Evolutionary conservation across 768 basidiomycete species (phyloP), one percentile per base, ranked within the genome.

Genomic region (Boletus subparvulus): DNA sequence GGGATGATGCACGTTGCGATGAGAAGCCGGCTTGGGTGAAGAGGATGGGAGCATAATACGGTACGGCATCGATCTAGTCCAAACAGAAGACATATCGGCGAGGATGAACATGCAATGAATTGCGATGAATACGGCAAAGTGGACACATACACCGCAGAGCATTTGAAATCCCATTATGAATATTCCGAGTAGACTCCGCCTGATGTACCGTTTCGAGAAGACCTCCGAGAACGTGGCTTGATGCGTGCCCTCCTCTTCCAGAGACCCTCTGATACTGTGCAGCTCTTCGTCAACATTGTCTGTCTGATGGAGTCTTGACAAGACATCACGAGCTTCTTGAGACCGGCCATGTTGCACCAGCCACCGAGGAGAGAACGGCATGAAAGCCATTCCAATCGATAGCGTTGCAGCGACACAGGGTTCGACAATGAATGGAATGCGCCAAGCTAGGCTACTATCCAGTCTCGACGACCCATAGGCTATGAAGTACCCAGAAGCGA

Each of bases 11-110:
- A n/a, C 75, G 73, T n/a, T 68, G 66, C 4, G 73, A 73, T 13
- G 75, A 74, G n/a, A 82, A 73, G n/a, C 82, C 78, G 1, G 78
- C 78, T 59, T 82, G 80, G 4, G 74, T 64, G 59, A 83, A 83
- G 13, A 81, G 69, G 10, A 77, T 70, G 0, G 81, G 81, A 0
- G 79, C 80, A 52, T 78, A 79, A 63, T 78, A 65, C 14, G 60
- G 47, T 21, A 71, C 67, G 2, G 56, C 65, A 61, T 71, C 67
- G 40, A 71, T 65, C 71, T 69, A 14, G 4, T 45, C 37, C 53
- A 47, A 54, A 39, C 28, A 28, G 19, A 35, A n/a, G 41, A 24
- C 33, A 52, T 0, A 45, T 40, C 7, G 16, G 21, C 44, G 47
- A 47, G 46, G 42, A 51, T 39, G 16, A 39, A 43, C 5, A 37